phyloP scores from a whole-genome alignment of 2,329 filamentous ascomycete genomes.

The Fusarium sp. region DNA sequence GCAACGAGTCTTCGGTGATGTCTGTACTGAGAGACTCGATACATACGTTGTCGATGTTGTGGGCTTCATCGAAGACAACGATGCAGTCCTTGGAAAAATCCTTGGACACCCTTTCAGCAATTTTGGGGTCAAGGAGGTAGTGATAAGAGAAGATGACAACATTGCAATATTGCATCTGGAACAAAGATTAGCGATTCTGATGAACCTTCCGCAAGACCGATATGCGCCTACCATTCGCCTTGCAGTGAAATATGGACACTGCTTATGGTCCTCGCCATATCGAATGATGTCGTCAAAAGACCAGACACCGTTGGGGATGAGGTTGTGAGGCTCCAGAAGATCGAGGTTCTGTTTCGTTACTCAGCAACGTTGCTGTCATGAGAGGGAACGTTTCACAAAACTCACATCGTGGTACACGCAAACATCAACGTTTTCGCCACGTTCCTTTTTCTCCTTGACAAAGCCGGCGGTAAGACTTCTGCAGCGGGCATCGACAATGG shows the following conservation, averaged over 20 bases:
- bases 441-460: constrained; percentile 96
- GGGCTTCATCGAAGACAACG: constrained; percentile 97
- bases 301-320: constrained; percentile 95
- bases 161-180: constrained; percentile 96
- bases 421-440: constrained; percentile 91
- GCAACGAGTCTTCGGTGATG: constrained; percentile 91
- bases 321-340: constrained; percentile 90
- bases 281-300: constrained; percentile 88
- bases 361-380: constrained; percentile 11
- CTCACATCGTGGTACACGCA: constrained; percentile 94
- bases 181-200: constrained; percentile 13
- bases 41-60: constrained; percentile 99
- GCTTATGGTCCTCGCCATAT: constrained; percentile 95
- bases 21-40: constrained; percentile 98
- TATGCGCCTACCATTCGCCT: constrained; percentile 79
- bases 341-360: constrained; percentile 77
- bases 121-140: constrained; percentile 97
- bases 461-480: constrained; percentile 96
- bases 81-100: constrained; percentile 99
- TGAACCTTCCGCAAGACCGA: not conserved
- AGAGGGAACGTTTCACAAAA: not conserved
- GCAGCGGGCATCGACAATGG: constrained; percentile 94
- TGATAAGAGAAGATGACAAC: constrained; percentile 99
- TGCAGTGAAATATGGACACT: constrained; percentile 97
- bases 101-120: constrained; percentile 92